Base-by-base conservation (phyloP, 163 green algal species). In the Coccomyxa subellipsoidea region DNA sequence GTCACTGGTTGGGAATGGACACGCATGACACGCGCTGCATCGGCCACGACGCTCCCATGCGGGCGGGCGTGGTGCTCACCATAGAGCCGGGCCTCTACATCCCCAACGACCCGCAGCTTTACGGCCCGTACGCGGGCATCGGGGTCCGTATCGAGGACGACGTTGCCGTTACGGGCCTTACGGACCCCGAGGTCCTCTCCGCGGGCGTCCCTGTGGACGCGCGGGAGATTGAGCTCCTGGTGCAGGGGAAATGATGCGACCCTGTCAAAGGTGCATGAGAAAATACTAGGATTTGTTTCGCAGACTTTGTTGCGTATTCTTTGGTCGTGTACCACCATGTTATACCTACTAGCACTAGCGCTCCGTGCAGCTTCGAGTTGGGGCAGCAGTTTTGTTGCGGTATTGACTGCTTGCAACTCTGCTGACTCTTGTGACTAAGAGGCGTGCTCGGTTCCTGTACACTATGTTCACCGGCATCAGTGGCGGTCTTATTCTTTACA, bases 71-170 rank as follows among this genome's bases (percentile, higher is more conserved):
- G 31, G 86, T 93, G 38, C 85, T 98, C 54, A 96, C 94, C 3
- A 89, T 98, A 25, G 93, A 98, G 83, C 95, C 95, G 25, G 95
- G 92, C 29, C 82, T 98, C 38, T 98, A 98, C 89, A 94, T 98
- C 18, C 93, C 94, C 0, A 81, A 93, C 78, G 87, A 93, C 35
- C 77, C 81, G 38, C 82, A 84, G 0, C 80, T 80, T 25, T 94
- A 84, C 84, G 91, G 93, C 12, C 34, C 54, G 0, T 92, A 90
- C 36, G 81, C 83, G 29, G 91, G 91, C 78, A 92, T 95, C 39
- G 88, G 93, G 9, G 87, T 98, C 47, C 87, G 94, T n/a, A 92
- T 98, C 15, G 94, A 98, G 84, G 95, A 98, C 82, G 94, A 96
- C 79, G 91, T 98, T n/a, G 70, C 90, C 9, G 77, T 97, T 3